Evolutionary conservation across 148 eudicot species (phyloP).

Genomic region (Linanthus parryae): DNA sequence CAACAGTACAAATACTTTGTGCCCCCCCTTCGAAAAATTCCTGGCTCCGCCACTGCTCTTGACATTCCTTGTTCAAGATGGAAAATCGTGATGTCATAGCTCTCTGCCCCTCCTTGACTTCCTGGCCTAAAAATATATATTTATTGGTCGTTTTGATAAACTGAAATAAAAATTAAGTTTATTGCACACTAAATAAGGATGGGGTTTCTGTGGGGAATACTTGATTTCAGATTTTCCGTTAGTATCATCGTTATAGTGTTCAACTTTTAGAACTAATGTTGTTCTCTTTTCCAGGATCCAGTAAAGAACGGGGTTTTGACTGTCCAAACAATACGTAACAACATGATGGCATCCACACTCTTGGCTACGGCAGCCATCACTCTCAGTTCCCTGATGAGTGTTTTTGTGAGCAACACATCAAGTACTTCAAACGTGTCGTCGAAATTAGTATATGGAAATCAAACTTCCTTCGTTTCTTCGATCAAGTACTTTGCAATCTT

Average conservation of each 20-base stretch:
- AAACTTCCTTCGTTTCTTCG: conserved; percentile 32
- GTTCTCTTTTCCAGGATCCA: conserved; percentile 39
- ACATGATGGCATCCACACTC: conserved; percentile 83
- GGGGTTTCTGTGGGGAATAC: not conserved
- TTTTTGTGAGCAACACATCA: conserved; percentile 62
- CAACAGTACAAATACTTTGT: no score
- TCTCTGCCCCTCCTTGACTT: no score
- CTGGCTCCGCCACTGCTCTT: no score
- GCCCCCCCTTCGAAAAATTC: no score
- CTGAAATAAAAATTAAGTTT: no score
- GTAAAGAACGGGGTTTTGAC: conserved; percentile 65
- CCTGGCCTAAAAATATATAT: no score
- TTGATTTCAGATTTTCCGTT: not conserved
- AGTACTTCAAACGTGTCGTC: conserved; percentile 23
- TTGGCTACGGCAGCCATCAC: conserved; percentile 77
- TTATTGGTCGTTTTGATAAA: no score
- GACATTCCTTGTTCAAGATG: no score
- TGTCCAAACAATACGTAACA: conserved; percentile 61
- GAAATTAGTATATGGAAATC: conserved; percentile 40
- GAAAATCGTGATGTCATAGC: no score
- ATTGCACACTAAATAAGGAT: not conserved
- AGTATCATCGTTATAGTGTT: not conserved
- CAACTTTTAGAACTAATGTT: conserved; percentile 2
- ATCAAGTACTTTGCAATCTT: conserved; percentile 63
- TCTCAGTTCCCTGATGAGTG: conserved; percentile 66